phyloP scores from a whole-genome alignment of 2,329 filamentous ascomycete species.

The Aspergillus udagawae region DNA sequence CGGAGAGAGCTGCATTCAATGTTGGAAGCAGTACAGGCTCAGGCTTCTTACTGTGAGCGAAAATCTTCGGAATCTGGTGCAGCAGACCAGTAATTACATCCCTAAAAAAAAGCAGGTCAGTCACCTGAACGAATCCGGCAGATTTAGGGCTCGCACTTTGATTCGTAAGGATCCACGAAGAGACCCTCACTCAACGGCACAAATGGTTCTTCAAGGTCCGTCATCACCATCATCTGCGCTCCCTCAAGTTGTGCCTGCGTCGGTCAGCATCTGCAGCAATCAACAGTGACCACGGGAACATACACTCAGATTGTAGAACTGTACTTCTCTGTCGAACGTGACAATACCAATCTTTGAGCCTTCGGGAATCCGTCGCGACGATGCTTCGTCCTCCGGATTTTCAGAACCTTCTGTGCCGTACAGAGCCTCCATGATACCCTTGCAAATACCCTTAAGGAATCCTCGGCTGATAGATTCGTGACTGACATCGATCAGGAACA shows the following conservation, averaged over 20 bases:
- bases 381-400: conserved; percentile 49
- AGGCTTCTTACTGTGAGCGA: conserved; percentile 81
- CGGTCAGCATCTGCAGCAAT: conserved; percentile 22
- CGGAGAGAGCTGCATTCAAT: conserved; percentile 77
- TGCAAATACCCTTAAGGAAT: conserved; percentile 84
- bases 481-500: conserved; percentile 91
- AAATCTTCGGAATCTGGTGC: conserved; percentile 76
- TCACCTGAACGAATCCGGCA: background rate
- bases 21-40: conserved; percentile 84
- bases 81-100: conserved; percentile 85
- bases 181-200: conserved; percentile 85
- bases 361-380: conserved; percentile 59
- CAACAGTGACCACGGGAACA: conserved; percentile 35
- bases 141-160: conserved; percentile 53
- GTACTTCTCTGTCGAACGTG: conserved; percentile 93
- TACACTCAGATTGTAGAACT: conserved; percentile 94
- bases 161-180: conserved; percentile 91
- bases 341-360: conserved; percentile 90
- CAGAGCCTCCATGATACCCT: conserved; percentile 78
- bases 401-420: conserved; percentile 63
- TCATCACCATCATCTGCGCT: conserved; percentile 98
- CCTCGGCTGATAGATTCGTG: conserved; percentile 89
- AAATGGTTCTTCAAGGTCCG: conserved; percentile 94
- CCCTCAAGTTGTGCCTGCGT: conserved; percentile 67
- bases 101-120: conserved; percentile 36